phyloP scores from a whole-genome alignment of 192 early-diverging fungal genomes.

The Podila verticillata region DNA sequence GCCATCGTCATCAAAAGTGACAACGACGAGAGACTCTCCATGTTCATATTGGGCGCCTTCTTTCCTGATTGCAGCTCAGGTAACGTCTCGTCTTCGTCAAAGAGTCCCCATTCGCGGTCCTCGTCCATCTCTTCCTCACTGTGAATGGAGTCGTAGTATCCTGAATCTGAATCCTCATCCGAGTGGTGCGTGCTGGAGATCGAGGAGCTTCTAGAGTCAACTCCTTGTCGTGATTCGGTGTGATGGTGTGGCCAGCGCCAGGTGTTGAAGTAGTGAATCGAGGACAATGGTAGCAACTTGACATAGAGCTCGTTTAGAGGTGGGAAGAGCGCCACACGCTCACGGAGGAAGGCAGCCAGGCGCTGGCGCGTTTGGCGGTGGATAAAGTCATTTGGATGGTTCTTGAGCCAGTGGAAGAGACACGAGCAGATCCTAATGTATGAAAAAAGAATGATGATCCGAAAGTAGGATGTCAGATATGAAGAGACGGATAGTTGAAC shows the following conservation, averaged over 20 bases:
- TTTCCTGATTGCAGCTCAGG: background rate
- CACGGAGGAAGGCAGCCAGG: slow-evolving; percentile 25
- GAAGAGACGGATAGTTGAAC: no score
- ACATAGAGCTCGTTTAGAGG: slow-evolving; percentile 35
- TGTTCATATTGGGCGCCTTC: background rate
- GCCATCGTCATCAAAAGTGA: background rate
- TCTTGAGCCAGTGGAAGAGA: slow-evolving; percentile 34
- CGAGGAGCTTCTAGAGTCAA: slow-evolving; percentile 13
- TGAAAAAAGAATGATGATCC: slow-evolving; percentile 3
- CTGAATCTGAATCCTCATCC: slow-evolving; percentile 31
- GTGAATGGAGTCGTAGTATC: slow-evolving; percentile 21
- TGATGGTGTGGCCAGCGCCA: slow-evolving; percentile 25
- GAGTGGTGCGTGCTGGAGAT: slow-evolving; percentile 6
- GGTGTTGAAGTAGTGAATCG: slow-evolving; percentile 29
- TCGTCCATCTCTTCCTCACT: slow-evolving; percentile 41
- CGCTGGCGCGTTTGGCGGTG: slow-evolving; percentile 49
- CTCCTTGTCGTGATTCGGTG: background rate
- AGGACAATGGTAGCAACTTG: slow-evolving; percentile 27
- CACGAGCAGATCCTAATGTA: slow-evolving; percentile 31
- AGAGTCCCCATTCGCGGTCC: slow-evolving; percentile 44
- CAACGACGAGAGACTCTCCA: slow-evolving; percentile 5
- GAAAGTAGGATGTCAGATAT: no score
- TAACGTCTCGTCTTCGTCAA: slow-evolving; percentile 31
- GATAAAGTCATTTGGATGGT: slow-evolving; percentile 53
- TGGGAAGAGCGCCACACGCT: slow-evolving; percentile 34